These are phyloP conservation scores for Raphidocelis subcapitata DNA, from an alignment of 139 green algal genomes.

Conservation along the genomic window DNA sequence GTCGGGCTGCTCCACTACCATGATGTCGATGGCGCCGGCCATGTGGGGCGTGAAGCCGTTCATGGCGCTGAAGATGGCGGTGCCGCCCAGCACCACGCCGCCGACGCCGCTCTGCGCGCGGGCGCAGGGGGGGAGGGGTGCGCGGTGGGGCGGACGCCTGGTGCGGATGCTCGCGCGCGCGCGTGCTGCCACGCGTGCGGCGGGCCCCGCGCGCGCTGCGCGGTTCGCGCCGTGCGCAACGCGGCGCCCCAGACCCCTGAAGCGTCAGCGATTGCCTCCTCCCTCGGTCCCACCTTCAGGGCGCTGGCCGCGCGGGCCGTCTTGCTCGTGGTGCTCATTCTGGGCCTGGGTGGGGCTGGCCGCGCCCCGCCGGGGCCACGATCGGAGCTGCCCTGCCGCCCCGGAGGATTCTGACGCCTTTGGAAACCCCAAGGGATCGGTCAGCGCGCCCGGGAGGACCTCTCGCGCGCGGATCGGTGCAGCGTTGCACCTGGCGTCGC, in stretches of 20 bases:
- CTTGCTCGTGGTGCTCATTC: slow-evolving; percentile 6
- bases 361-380: not conserved
- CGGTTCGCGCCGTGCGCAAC: not conserved
- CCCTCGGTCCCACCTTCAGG: slow-evolving; percentile 17
- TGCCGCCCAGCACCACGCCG: slow-evolving; percentile 57
- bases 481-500: not conserved
- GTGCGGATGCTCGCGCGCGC: not conserved
- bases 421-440: not conserved
- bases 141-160: not conserved
- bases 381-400: not conserved
- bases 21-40: slow-evolving; percentile 89
- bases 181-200: not conserved
- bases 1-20: slow-evolving; percentile 86
- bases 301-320: slow-evolving; percentile 28
- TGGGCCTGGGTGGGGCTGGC: not conserved
- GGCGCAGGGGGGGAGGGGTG: too few species aligned
- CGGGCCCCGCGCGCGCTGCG: not conserved
- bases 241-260: not conserved
- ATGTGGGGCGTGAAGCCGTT: slow-evolving; percentile 74
- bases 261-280: not conserved
- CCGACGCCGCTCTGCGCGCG: slow-evolving; percentile 24
- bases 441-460: not conserved
- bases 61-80: slow-evolving; percentile 48
- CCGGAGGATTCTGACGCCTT: not conserved
- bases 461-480: not conserved